phyloP scores from a whole-genome alignment of 805 yeast genomes.

The Teunomyces lycoperdinae region DNA sequence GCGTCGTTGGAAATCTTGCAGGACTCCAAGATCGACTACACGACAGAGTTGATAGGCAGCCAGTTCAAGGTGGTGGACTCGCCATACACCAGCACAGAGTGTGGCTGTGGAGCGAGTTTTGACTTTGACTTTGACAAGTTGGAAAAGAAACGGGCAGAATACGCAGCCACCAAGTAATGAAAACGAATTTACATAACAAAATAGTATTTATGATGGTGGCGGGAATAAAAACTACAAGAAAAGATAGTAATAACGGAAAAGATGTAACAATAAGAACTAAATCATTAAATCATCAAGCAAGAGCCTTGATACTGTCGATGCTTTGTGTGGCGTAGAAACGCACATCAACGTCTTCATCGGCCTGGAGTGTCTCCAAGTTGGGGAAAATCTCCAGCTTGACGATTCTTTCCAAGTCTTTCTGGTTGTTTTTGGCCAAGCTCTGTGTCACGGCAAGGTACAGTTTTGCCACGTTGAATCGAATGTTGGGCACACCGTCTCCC shows the following conservation, averaged over 20 bases:
- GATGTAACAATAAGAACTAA: not conserved
- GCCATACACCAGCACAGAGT: slow-evolving; percentile 67
- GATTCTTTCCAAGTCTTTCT: slow-evolving; percentile 23
- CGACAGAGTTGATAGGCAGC: slow-evolving; percentile 91
- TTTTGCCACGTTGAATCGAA: slow-evolving; percentile 92
- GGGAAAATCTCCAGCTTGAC: slow-evolving; percentile 54
- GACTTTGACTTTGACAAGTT: slow-evolving; percentile 48
- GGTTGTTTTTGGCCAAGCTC: slow-evolving; percentile 35
- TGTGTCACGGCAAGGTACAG: slow-evolving; percentile 63
- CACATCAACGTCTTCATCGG: slow-evolving; percentile 86
- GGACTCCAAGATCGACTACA: slow-evolving; percentile 83
- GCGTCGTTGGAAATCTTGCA: slow-evolving; percentile 76
- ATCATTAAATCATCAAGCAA: slow-evolving; percentile 2
- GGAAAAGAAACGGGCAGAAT: slow-evolving; percentile 16
- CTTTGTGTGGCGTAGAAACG: slow-evolving; percentile 78
- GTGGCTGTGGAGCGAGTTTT: slow-evolving; percentile 48
- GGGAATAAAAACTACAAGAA: too few relatives aligned
- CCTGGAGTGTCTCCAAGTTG: slow-evolving; percentile 57
- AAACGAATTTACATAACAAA: not conserved
- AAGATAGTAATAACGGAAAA: too few relatives aligned
- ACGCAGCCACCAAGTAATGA: not conserved
- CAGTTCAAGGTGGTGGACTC: slow-evolving; percentile 89
- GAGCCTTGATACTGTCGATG: slow-evolving; percentile 30
- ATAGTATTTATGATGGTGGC: too few relatives aligned
- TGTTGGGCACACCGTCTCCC: slow-evolving; percentile 87